Percentiles rank a stretch among this genome's conserved stretches.
phyloP scores from a whole-genome alignment of 1,284 basidiomycete species.

The Porogramme epimiltina region DNA sequence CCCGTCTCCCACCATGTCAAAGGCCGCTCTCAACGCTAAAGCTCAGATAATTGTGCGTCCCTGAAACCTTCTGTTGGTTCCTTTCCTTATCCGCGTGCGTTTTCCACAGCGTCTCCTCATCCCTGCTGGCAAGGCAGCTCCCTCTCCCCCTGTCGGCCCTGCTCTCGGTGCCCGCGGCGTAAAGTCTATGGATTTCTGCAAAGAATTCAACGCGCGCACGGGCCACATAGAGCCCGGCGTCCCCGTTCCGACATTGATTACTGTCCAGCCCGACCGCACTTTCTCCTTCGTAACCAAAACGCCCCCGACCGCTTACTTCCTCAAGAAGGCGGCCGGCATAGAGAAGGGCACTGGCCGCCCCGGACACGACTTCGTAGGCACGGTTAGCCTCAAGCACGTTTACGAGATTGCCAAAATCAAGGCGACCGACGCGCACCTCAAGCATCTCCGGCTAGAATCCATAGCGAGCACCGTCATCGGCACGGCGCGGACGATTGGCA shows the following conservation, averaged over 20 bases:
- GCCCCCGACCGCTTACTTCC: slow-evolving; percentile 89
- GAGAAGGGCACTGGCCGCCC: slow-evolving; percentile 87
- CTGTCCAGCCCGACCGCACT: slow-evolving; percentile 91
- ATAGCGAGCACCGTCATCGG: slow-evolving; percentile 89
- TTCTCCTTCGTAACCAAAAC: slow-evolving; percentile 94
- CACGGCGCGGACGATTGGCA: slow-evolving; percentile 82
- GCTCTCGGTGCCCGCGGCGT: slow-evolving; percentile 97
- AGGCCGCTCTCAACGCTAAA: slow-evolving; percentile 49
- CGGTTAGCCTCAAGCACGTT: slow-evolving; percentile 93
- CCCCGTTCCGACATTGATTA: slow-evolving; percentile 90
- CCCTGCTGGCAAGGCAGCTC: slow-evolving; percentile 93
- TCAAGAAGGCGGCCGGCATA: slow-evolving; percentile 91
- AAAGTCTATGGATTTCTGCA: slow-evolving; percentile 99
- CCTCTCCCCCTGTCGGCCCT: slow-evolving; percentile 95
- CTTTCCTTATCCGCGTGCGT: slow-evolving; percentile 59
- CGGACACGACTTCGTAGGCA: slow-evolving; percentile 77
- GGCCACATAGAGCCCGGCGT: slow-evolving; percentile 87
- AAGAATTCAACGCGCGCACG: slow-evolving; percentile 93
- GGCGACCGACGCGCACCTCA: slow-evolving; percentile 85
- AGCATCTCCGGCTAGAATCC: slow-evolving; percentile 80
- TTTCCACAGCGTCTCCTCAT: slow-evolving; percentile 85
- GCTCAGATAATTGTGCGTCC: slow-evolving; percentile 66
- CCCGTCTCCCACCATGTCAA: slow-evolving; percentile 51
- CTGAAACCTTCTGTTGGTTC: slow-evolving; percentile 6
- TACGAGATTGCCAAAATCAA: slow-evolving; percentile 99